Conservation (phyloP, 345 rosid genomes). For the Citrus sp. region DNA sequence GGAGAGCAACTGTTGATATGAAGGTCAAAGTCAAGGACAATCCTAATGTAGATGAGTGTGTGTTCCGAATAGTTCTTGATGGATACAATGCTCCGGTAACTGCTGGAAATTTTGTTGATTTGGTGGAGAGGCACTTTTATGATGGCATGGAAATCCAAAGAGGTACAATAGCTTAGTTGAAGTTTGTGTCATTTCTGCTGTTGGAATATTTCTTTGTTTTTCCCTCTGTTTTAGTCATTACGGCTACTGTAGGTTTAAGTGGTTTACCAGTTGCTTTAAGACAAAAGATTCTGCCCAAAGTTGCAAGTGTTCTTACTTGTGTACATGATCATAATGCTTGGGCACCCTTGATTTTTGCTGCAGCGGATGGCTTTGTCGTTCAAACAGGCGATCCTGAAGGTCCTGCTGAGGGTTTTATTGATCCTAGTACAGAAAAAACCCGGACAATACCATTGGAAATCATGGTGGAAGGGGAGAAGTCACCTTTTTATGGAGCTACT, state of each 20-base stretch:
- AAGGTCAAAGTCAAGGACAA: constrained; percentile 98
- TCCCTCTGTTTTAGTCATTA: neutral
- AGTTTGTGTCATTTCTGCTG: neutral
- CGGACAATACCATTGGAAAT: constrained; percentile 86
- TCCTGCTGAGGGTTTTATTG: constrained; percentile 93
- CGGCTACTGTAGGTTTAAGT: neutral
- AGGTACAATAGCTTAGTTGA: constrained; percentile 39
- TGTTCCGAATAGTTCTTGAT: constrained; percentile 87
- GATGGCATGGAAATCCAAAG: constrained; percentile 99
- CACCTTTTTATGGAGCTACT: constrained; percentile 78
- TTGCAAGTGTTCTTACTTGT: neutral
- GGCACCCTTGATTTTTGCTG: constrained; percentile 10
- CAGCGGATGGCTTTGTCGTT: constrained; percentile 99
- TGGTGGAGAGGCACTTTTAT: constrained; percentile 89
- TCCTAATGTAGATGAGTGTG: constrained; percentile 77
- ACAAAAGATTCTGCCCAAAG: neutral
- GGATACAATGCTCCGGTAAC: constrained; percentile 98
- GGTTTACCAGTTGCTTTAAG: neutral
- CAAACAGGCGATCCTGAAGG: constrained; percentile 99
- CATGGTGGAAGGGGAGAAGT: constrained; percentile 74
- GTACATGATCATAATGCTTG: neutral
- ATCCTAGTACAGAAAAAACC: constrained; percentile 89
- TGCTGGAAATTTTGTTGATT: constrained; percentile 89
- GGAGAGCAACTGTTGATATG: constrained; percentile 96
- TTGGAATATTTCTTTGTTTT: neutral